Conservation (phyloP, 306 rosid species). For the Malus orientalis region DNA sequence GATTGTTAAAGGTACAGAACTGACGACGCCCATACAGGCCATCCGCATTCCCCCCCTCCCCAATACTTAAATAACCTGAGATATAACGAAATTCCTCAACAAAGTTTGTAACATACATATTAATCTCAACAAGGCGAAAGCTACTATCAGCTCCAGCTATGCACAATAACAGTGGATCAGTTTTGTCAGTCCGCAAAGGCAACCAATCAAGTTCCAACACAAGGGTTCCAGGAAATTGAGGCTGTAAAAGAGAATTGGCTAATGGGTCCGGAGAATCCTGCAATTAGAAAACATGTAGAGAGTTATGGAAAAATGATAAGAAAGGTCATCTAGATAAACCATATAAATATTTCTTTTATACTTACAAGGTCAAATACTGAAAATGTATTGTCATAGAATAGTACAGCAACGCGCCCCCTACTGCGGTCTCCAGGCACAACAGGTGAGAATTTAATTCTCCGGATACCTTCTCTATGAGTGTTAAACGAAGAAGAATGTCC, state of each 20-base stretch:
- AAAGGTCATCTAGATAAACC: neutral
- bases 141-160: constrained; percentile 98
- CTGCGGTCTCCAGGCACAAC: constrained; percentile 78
- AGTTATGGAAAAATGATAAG: neutral
- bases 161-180: constrained; percentile 84
- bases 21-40: neutral
- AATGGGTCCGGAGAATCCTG: constrained; percentile 94
- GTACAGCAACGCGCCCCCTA: constrained; percentile 91
- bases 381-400: constrained; percentile 89
- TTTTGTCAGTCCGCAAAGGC: constrained; percentile 78
- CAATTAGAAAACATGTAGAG: constrained; percentile 5
- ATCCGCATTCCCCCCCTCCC: neutral
- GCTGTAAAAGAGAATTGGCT: constrained; percentile 89
- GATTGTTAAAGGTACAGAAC: constrained; percentile 15
- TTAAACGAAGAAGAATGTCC: constrained; percentile 93
- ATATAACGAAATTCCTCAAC: neutral
- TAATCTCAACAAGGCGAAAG: constrained; percentile 81
- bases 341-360: constrained; percentile 4
- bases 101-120: constrained; percentile 45
- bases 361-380: constrained; percentile 93
- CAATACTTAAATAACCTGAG: neutral
- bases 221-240: constrained; percentile 86
- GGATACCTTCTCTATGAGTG: constrained; percentile 92
- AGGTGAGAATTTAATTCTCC: constrained; percentile 88
- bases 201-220: constrained; percentile 98